Evolutionary conservation across 176 grass and related monocot genomes (phyloP).

Genomic region (Eragrostis curvula): DNA sequence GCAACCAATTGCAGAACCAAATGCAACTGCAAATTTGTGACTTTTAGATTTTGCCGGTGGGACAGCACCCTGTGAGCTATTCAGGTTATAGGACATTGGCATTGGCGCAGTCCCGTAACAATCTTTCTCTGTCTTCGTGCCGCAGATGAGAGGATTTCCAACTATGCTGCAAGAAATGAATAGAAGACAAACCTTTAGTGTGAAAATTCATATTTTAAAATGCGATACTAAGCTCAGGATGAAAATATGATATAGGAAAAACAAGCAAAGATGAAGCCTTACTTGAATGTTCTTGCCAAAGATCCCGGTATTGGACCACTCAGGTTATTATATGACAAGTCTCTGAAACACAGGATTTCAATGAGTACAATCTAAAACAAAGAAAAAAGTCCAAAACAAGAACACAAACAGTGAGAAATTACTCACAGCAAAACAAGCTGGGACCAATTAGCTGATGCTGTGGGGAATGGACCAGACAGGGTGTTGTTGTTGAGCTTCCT

Average conservation of each 20-base stretch:
- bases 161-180: constrained; percentile 78
- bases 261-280: constrained; percentile 32
- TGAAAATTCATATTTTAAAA: background rate
- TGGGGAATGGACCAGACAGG: constrained; percentile 79
- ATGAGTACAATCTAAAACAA: background rate
- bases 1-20: constrained; percentile 57
- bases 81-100: constrained; percentile 76
- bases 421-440: constrained; percentile 91
- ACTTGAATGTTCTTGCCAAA: constrained; percentile 87
- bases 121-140: constrained; percentile 57
- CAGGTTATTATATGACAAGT: constrained; percentile 95
- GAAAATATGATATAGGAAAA: background rate
- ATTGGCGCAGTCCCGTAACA: constrained; percentile 77
- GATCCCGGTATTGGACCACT: constrained; percentile 70
- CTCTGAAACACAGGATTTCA: constrained; percentile 52
- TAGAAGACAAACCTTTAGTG: constrained; percentile 1
- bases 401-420: background rate
- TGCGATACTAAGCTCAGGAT: background rate
- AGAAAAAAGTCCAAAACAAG: background rate
- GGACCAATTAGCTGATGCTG: constrained; percentile 59
- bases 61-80: constrained; percentile 49
- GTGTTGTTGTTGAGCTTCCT: constrained; percentile 96
- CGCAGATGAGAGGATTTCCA: constrained; percentile 93
- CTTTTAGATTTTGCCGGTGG: constrained; percentile 50
- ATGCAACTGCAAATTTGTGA: constrained; percentile 72